phyloP scores from a whole-genome alignment of 2,329 filamentous ascomycete species.

The Fonsecaea nubica region DNA sequence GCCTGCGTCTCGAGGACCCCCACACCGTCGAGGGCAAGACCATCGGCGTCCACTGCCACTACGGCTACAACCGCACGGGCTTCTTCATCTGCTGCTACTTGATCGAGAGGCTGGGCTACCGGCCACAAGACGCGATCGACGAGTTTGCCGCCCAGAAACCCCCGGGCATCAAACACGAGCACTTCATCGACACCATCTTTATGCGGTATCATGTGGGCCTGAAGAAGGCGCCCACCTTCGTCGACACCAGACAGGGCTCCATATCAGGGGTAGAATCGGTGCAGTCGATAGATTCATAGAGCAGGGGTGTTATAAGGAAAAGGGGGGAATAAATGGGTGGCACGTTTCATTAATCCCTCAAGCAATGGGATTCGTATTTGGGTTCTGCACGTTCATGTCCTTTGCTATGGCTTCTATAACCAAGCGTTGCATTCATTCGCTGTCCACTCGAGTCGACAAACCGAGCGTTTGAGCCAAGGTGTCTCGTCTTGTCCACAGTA shows the following conservation, averaged over 20 bases:
- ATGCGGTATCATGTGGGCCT: conserved; percentile 72
- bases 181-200: conserved; percentile 85
- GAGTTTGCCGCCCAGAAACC: conserved; percentile 75
- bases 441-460: neutral
- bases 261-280: conserved; percentile 6
- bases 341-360: neutral
- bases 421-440: neutral
- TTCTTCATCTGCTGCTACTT: conserved; percentile 90
- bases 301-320: neutral
- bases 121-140: conserved; percentile 77
- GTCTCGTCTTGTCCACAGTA: neutral
- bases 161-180: conserved; percentile 85
- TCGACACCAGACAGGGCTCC: neutral
- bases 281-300: conserved; percentile 11
- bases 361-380: neutral
- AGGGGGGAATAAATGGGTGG: neutral
- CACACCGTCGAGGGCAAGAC: conserved; percentile 52
- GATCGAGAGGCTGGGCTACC: conserved; percentile 77
- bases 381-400: neutral
- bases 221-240: conserved; percentile 44
- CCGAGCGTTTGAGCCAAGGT: neutral
- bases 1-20: conserved; percentile 58
- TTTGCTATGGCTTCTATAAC: neutral
- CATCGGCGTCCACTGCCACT: conserved; percentile 91
- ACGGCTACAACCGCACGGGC: conserved; percentile 92